Evolutionary conservation across 768 basidiomycete genomes (phyloP).

Genomic region (Pulveroboletus sp.): DNA sequence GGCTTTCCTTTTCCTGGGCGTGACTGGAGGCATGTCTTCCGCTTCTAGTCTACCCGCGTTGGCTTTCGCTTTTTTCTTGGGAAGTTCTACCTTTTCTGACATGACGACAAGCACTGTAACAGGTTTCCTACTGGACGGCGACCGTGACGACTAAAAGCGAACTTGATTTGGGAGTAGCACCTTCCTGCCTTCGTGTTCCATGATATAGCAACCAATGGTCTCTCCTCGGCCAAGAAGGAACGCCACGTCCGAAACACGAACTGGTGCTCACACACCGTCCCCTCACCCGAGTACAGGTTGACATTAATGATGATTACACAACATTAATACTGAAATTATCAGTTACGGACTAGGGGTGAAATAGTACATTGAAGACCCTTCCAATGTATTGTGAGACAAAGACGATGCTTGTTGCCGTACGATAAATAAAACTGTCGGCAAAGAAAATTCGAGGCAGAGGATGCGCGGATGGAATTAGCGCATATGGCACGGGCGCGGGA

Average conservation of each 20-base stretch:
- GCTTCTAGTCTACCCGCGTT: constrained; percentile 13
- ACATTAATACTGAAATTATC: constrained; percentile 29
- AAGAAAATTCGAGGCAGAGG: constrained; percentile 5
- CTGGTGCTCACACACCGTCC: neutral
- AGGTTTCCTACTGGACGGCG: constrained; percentile 8
- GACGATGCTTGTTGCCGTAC: constrained; percentile 14
- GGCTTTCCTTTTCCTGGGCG: constrained; percentile 28
- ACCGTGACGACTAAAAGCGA: constrained; percentile 12
- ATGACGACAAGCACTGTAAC: constrained; percentile 15
- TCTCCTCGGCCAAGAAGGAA: neutral
- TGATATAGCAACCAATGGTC: too few relatives aligned
- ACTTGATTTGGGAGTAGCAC: constrained; percentile 27
- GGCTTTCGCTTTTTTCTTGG: constrained; percentile 22
- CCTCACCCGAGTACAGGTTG: constrained; percentile 18
- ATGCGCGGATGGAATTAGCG: constrained; percentile 8
- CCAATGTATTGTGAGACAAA: constrained; percentile 17
- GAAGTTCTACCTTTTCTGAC: constrained; percentile 23
- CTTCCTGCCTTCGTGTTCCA: neutral
- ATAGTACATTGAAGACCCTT: constrained; percentile 31
- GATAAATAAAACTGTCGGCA: constrained; percentile 15
- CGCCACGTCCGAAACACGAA: neutral
- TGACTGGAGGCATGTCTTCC: constrained; percentile 11
- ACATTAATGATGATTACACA: constrained; percentile 32
- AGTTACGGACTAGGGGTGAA: constrained; percentile 20
- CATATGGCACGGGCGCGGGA: neutral